These are phyloP conservation scores for Colletotrichum theobromicola DNA, from an alignment of 2,329 filamentous ascomycete genomes.

Conservation along the genomic window DNA sequence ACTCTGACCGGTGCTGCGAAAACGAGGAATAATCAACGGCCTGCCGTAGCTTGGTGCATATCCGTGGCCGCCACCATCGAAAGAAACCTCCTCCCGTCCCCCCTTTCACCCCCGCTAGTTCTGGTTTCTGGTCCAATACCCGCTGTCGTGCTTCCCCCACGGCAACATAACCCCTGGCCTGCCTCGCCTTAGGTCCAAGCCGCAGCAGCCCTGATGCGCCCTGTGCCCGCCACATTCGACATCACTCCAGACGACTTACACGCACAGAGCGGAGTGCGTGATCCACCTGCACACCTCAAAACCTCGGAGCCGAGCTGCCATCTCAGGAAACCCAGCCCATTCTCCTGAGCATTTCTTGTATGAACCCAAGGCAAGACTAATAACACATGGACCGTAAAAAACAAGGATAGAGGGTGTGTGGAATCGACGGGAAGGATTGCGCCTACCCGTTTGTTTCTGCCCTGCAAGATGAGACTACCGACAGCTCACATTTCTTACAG, in stretches of 20 bases:
- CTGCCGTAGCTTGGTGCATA: background rate
- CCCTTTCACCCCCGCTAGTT: background rate
- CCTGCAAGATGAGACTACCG: background rate
- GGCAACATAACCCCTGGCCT: background rate
- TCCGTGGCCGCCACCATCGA: background rate
- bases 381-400: background rate
- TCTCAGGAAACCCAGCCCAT: background rate
- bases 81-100: background rate
- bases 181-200: no score
- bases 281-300: background rate
- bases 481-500: background rate
- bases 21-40: background rate
- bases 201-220: background rate
- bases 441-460: background rate
- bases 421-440: background rate
- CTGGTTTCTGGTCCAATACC: background rate
- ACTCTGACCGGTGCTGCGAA: background rate
- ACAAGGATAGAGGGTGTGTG: background rate
- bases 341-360: background rate
- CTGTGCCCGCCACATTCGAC: background rate
- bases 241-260: background rate
- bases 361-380: background rate
- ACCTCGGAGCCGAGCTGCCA: constrained; percentile 3
- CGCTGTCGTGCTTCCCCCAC: background rate
- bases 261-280: background rate